phyloP scores from a whole-genome alignment of 2,329 filamentous ascomycete species.

The Periconia sp. region DNA sequence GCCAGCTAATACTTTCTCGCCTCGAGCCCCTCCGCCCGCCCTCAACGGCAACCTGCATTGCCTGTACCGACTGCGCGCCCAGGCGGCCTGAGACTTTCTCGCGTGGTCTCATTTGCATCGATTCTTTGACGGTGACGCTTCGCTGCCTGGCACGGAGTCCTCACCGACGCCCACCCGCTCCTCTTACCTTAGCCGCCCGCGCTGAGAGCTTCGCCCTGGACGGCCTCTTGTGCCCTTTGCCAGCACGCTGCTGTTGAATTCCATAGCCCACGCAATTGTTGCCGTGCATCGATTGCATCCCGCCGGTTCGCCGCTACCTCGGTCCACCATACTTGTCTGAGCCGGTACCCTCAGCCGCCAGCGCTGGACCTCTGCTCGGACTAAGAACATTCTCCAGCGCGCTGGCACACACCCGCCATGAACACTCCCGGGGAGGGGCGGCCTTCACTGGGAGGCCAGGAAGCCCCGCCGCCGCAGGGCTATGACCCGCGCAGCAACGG shows the following conservation, averaged over 20 bases:
- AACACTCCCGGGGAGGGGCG: conserved; percentile 43
- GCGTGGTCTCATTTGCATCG: too few relatives aligned
- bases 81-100: conserved; percentile 3
- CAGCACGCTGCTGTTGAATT: not conserved
- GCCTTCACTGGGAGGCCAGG: conserved; percentile 42
- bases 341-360: not conserved
- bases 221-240: conserved; percentile 2
- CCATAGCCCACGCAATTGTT: too few relatives aligned
- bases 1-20: conserved; percentile 14
- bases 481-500: conserved; percentile 41
- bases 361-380: conserved; percentile 3
- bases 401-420: conserved; percentile 38
- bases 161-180: conserved; percentile 18
- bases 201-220: not conserved
- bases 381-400: conserved; percentile 11
- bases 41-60: conserved; percentile 22
- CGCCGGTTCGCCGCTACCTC: conserved; percentile 7
- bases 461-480: conserved; percentile 29
- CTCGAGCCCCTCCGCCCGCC: conserved; percentile 14
- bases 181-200: conserved; percentile 5
- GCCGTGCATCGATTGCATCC: not conserved
- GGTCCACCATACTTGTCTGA: conserved; percentile 12
- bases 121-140: conserved; percentile 8
- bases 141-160: conserved; percentile 18
- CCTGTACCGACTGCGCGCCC: conserved; percentile 16